Base-by-base conservation (phyloP, 2,329 filamentous ascomycete species). In the Leptosphaerulina australis region DNA sequence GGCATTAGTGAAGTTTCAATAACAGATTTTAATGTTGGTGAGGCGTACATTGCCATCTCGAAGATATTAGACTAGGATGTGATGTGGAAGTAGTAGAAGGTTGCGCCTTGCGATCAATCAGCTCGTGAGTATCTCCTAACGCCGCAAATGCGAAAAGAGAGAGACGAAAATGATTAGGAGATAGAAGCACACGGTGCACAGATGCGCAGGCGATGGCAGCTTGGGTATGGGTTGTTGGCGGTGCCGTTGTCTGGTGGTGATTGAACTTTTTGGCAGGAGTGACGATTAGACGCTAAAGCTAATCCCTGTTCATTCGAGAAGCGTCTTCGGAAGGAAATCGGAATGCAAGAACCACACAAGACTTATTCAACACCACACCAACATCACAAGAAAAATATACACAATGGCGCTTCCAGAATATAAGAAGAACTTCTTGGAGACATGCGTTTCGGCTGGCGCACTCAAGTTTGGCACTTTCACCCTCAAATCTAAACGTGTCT, bases 401-500 rank as follows among this genome's bases (percentile, higher is more conserved):
- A 50, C 17, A 6, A 66, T 66, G 60, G 53, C 64, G 20, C 63
- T 74, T n/a, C 70, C 70, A 10, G 54, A 64, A 11, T 73, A 67
- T 63, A 94, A 94, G 76, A 77, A 83, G 59, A 80, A 82, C 53
- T 91, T 95, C 73, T 81, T 94, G 63, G 75, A 83, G 68, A 82
- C 88, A 50, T 83, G 87, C 68, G 81, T 92, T 60, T 74, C 78
- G 17, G 85, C 86, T 64, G 82, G 83, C 56, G 86, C 90, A 64
- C 83, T 94, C 61, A 88, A 86, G 68, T 94, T 94, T 72, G 90
- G 90, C 73, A 85, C 82, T 70, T 94, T 90, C 77, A 89, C 88
- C 64, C 85, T 99, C 70, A 99, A 99, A 79, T 97, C 92, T 44
- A 90, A 90, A 76, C 90, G 93, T 67, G 81, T 72, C 65, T 96